Evolutionary conservation across 2,329 filamentous ascomycete genomes (phyloP), one percentile per base, ranked within the genome.

Genomic region (Aspergillus melleus): DNA sequence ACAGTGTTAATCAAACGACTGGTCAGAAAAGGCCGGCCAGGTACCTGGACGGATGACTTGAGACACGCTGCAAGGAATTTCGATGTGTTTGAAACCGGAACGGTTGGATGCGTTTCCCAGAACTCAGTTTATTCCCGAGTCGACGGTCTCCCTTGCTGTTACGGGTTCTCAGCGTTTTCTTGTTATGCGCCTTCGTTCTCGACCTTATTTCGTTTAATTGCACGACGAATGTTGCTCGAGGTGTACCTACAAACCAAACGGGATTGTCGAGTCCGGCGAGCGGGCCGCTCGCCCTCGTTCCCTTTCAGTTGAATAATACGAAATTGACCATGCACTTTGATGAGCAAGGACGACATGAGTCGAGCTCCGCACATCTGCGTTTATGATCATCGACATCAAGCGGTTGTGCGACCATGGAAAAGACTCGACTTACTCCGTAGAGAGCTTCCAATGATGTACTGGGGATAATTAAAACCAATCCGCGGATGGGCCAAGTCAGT

Each of bases 61-160:
- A 55, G 53, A 49, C 42, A 55, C 14, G 49, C 64, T 66, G 66
- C 64, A 66, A 68, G 63, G 66, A 58, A 61, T 44, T 29, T 61
- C 19, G 55, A 64, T 56, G 58, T 57, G 59, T 60, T 61, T 64
- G 62, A 66, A 61, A 64, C 60, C 55, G 53, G 58, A 32, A 47
- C 58, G 52, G 57, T 49, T 50, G 60, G 58, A 52, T 22, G 39
- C 19, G 49, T 39, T 56, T 54, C 51, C 56, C 50, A 39, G 44
- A 57, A 61, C 44, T 57, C 55, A 61, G 60, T 53, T 53, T 52
- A 52, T 32, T 42, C 46, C 55, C 56, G 59, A 60, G 30, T 16
- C 22, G 39, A 51, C 16, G 54, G 24, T 36, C 39, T 24, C 55
- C 64, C 61, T 64, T 64, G 29, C 57, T 49, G 50, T 30, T 26